Conservation (phyloP, 495 filamentous ascomycete genomes). For the Aspergillus nidulans region DNA sequence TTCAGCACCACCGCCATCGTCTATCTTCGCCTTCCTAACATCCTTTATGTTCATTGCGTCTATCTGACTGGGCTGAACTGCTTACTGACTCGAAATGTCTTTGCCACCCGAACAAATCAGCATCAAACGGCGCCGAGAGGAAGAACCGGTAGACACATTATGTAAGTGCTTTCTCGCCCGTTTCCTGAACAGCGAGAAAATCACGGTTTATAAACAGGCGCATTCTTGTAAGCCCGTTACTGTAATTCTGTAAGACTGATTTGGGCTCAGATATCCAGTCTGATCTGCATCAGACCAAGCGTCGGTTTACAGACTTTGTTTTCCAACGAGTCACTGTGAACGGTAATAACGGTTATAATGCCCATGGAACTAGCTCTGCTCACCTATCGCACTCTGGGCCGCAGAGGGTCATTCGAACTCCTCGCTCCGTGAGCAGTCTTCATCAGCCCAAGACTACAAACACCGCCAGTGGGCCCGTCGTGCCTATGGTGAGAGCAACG, state of each 20-base stretch:
- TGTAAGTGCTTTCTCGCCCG: slow-evolving; percentile 34
- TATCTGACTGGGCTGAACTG: neutral
- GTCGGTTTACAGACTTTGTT: slow-evolving; percentile 47
- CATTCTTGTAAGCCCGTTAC: neutral
- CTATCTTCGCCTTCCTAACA: neutral
- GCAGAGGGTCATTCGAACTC: slow-evolving; percentile 31
- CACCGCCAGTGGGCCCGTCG: slow-evolving; percentile 13
- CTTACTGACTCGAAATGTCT: slow-evolving; percentile 25
- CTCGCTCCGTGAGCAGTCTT: slow-evolving; percentile 41
- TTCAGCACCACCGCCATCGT: neutral
- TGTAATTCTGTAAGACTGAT: neutral
- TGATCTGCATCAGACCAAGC: slow-evolving; percentile 42
- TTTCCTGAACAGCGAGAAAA: neutral
- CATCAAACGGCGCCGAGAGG: slow-evolving; percentile 53
- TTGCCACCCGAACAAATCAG: slow-evolving; percentile 51
- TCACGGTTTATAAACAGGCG: neutral
- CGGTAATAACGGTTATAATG: slow-evolving; percentile 19
- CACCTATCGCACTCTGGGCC: slow-evolving; percentile 16
- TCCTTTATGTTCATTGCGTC: neutral
- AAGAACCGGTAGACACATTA: slow-evolving; percentile 52
- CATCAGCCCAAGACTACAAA: slow-evolving; percentile 20
- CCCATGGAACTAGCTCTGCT: slow-evolving; percentile 8
- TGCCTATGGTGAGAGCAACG: slow-evolving; percentile 40
- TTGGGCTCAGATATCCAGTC: slow-evolving; percentile 39
- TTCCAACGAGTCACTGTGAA: slow-evolving; percentile 39